Percentiles rank a stretch among this genome's conserved stretches.
Conservation (phyloP, 1,284 basidiomycete genomes). For the Cryptococcus depauperatus region DNA sequence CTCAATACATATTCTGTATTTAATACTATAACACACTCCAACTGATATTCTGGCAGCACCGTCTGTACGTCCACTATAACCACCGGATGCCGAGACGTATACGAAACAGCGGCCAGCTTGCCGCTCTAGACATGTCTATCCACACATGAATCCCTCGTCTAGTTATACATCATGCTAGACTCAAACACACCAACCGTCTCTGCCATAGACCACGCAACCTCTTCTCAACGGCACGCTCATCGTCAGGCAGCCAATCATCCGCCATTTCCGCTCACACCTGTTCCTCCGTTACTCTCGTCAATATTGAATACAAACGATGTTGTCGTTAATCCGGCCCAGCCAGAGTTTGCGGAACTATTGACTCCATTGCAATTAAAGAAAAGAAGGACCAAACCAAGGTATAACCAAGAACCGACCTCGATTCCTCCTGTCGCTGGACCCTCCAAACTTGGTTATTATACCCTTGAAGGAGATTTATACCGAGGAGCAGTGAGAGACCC, state of each 20-base stretch:
- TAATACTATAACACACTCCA: too few relatives aligned
- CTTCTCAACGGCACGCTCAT: not conserved
- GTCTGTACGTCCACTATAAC: too few relatives aligned
- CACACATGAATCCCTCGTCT: not conserved
- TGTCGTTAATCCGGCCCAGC: constrained; percentile 12
- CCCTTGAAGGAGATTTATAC: constrained; percentile 39
- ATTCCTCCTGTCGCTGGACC: constrained; percentile 23
- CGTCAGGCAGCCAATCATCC: not conserved
- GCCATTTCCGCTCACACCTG: constrained; percentile 4
- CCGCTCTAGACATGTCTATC: not conserved
- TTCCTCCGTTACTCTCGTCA: constrained; percentile 8
- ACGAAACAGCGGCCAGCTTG: not conserved
- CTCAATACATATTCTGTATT: too few relatives aligned
- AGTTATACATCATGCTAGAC: not conserved
- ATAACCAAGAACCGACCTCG: constrained; percentile 10
- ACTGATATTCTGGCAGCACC: too few relatives aligned
- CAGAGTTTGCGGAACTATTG: constrained; percentile 38
- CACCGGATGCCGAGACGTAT: too few relatives aligned
- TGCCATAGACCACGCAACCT: not conserved
- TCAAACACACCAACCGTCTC: not conserved
- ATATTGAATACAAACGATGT: not conserved
- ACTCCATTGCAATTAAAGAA: constrained; percentile 31
- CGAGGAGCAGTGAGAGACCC: constrained; percentile 37
- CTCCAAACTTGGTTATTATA: constrained; percentile 32
- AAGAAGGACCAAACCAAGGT: constrained; percentile 11